Percentiles rank a stretch among this genome's conserved stretches.
phyloP scores from a whole-genome alignment of 2,329 filamentous ascomycete species.

The Alternaria arborescens region DNA sequence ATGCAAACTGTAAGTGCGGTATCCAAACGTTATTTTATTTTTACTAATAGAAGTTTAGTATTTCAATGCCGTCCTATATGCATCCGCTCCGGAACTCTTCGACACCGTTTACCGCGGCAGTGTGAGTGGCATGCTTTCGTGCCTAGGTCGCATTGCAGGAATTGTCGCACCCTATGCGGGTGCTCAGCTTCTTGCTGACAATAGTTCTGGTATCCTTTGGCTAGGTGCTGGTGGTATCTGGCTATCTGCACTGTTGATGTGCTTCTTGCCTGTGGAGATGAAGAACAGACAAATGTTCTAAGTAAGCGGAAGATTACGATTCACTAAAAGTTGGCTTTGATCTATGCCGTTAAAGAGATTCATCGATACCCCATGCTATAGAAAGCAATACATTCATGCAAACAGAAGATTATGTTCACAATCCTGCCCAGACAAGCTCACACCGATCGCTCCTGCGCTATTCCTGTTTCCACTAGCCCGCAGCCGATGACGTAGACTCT shows the following conservation, averaged over 20 bases:
- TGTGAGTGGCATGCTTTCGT: constrained; percentile 42
- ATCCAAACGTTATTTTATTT: accelerated
- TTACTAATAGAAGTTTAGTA: constrained; percentile 21
- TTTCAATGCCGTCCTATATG: constrained; percentile 43
- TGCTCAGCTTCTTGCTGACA: constrained; percentile 29
- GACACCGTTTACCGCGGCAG: constrained; percentile 42
- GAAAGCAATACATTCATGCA: neutral
- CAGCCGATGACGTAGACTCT: neutral
- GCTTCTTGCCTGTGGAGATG: constrained; percentile 44
- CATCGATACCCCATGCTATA: neutral
- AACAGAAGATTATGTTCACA: neutral
- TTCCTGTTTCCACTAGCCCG: neutral
- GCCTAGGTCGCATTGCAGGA: constrained; percentile 38
- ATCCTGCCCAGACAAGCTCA: neutral
- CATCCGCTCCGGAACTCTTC: constrained; percentile 41
- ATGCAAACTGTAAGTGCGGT: constrained; percentile 38
- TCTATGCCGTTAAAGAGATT: neutral
- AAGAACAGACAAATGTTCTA: constrained; percentile 43
- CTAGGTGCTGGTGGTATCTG: constrained; percentile 42
- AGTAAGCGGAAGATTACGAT: neutral
- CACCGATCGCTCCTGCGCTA: neutral
- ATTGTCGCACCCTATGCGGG: constrained; percentile 43
- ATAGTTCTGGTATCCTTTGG: constrained; percentile 41
- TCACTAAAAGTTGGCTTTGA: neutral
- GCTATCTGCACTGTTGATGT: constrained; percentile 39